These are phyloP conservation scores for Nepenthes gracilis DNA, from an alignment of 148 eudicot species.

Conservation along the genomic window DNA sequence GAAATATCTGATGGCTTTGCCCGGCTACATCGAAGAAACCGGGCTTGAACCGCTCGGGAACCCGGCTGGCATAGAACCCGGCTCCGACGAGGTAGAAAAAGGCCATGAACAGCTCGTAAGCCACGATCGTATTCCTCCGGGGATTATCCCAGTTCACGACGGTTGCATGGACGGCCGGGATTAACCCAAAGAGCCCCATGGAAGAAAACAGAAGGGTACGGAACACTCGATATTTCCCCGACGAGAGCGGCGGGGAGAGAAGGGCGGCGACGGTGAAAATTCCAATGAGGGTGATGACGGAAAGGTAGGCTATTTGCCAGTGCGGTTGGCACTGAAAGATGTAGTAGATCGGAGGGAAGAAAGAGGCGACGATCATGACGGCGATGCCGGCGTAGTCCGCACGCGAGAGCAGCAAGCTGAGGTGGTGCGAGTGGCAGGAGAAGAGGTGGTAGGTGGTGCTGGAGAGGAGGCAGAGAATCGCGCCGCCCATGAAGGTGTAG, in stretches of 20 bases:
- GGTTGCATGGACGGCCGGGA: conserved; percentile 61
- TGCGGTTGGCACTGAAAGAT: conserved; percentile 68
- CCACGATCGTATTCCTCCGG: conserved; percentile 37
- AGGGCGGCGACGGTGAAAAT: conserved; percentile 44
- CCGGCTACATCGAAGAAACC: conserved; percentile 89
- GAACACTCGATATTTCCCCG: conserved; percentile 39
- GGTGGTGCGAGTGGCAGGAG: conserved; percentile 62
- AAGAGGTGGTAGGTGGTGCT: conserved; percentile 89
- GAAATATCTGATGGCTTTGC: conserved; percentile 92
- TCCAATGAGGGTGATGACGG: conserved; percentile 56
- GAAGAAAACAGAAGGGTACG: conserved; percentile 61
- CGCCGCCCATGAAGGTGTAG: conserved; percentile 64
- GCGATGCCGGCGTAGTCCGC: conserved; percentile 81
- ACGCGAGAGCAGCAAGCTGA: conserved; percentile 44
- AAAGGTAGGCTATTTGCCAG: conserved; percentile 69
- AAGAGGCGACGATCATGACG: conserved; percentile 87
- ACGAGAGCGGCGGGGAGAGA: conserved; percentile 55
- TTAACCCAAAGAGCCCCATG: conserved; percentile 68
- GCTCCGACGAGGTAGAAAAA: conserved; percentile 64
- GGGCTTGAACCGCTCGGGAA: conserved; percentile 90
- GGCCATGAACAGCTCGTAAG: conserved; percentile 70
- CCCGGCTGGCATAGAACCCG: conserved; percentile 52
- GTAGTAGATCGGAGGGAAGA: conserved; percentile 92
- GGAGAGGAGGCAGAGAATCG: conserved; percentile 84
- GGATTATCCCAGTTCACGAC: conserved; percentile 65